Evolutionary conservation across 495 filamentous ascomycete genomes (phyloP).

Genomic region (Aspergillus avenaceus): DNA sequence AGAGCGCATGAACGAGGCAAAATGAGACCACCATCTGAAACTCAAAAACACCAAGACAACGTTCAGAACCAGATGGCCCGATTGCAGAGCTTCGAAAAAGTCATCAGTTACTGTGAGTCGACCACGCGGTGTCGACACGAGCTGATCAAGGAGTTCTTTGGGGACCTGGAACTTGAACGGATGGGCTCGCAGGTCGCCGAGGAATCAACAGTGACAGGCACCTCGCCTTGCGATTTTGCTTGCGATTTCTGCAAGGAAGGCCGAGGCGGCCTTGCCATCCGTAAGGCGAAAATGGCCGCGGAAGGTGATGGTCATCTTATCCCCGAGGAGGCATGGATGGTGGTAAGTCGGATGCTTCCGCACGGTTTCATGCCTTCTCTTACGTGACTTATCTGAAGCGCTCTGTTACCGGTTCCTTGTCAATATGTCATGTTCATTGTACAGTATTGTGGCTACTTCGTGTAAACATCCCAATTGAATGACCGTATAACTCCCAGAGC

Average conservation of each 20-base stretch:
- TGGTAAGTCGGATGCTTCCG: no score
- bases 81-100: conserved; percentile 45
- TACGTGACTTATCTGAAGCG: no score
- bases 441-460: no score
- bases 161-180: conserved; percentile 50
- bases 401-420: no score
- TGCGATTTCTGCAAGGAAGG: conserved; percentile 89
- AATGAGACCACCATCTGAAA: conserved; percentile 1
- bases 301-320: no score
- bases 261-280: conserved; percentile 51
- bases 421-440: no score
- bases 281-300: conserved; percentile 46
- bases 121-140: conserved; percentile 69
- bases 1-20: conserved; percentile 33
- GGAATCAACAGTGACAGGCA: neutral
- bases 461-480: no score
- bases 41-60: neutral
- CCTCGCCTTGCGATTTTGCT: conserved; percentile 68
- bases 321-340: conserved; percentile 5
- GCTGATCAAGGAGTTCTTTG: conserved; percentile 77
- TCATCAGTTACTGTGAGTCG: conserved; percentile 79
- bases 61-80: conserved; percentile 37
- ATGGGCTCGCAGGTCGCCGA: conserved; percentile 36
- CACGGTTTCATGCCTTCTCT: no score
- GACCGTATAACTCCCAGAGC: no score